Base-by-base conservation (phyloP, 1,139 yeast genomes). In the Eremothecium coryli region DNA sequence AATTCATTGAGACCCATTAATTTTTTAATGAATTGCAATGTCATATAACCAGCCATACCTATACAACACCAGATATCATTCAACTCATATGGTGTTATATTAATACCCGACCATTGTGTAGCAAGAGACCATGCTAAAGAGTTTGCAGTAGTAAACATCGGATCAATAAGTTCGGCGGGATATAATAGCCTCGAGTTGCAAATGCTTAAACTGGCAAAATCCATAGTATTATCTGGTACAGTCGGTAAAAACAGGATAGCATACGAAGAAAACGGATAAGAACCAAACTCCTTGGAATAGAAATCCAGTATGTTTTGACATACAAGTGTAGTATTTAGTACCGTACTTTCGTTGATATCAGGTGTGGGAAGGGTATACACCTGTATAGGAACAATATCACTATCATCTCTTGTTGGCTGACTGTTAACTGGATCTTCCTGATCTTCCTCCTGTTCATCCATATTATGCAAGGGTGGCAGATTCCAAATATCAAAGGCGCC, bases 101-200 rank as follows among this genome's bases (percentile, higher is more conserved):
- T 85, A 24, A 93, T 79, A 6, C 97, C 96, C 1, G 94, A 73
- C 95, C 97, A 93, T 54, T 93, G 98, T 5, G 74, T 69, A 0
- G 98, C 82, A 23, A 93, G 60, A 0, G 85, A 75, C 38, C 75
- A 71, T 1, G 90, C 69, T 6, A 90, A 54, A 0, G 64, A 55
- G 41, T 82, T 86, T 0, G 95, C 82, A 1, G 76, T 70, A 0
- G 73, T 53, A 46, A 82, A 76, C 43, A 85, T 67, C 0, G 95
- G 93, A 46, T 93, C 98, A 24, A 90, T 76, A 11, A 77, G 64
- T 32, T 74, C 73, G 0, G 93, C 70, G 0, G 93, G 79, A 49
- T 84, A 90, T n/a, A 90, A 58, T 9, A 86, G 56, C 21, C 69
- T 63, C 16, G 79, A 76, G 43, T 73, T 74, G 23, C 81, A 64